phyloP scores from a whole-genome alignment of 179 eudicot species.

The Spinacia oleracea region DNA sequence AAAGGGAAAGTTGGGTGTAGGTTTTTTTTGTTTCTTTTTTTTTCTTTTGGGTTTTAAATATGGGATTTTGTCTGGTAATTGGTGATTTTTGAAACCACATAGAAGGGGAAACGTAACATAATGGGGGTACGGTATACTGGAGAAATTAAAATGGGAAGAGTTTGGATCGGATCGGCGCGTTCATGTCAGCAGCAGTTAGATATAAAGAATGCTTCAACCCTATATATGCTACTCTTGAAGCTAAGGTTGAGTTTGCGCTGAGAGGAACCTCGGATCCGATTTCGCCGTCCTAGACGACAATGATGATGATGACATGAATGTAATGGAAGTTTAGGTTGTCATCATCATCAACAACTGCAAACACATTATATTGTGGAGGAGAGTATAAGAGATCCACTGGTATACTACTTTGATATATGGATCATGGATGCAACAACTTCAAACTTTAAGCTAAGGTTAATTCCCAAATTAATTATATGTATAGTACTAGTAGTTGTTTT shows the following conservation, averaged over 20 bases:
- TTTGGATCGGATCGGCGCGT: constrained; percentile 72
- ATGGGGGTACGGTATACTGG: not conserved
- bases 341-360: constrained; percentile 19
- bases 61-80: constrained; percentile 5
- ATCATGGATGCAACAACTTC: too few relatives aligned
- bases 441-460: not conserved
- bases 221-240: too few relatives aligned
- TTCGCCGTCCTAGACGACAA: constrained; percentile 33
- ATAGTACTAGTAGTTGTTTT: constrained; percentile 17
- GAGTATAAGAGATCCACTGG: constrained; percentile 7
- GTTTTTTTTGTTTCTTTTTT: constrained; percentile 3
- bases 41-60: not conserved
- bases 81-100: constrained; percentile 24
- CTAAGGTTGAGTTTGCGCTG: constrained; percentile 55
- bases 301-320: not conserved
- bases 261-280: constrained; percentile 93
- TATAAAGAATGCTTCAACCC: not conserved
- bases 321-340: not conserved
- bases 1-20: not conserved
- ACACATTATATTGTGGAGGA: constrained; percentile 1
- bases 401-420: constrained; percentile 4
- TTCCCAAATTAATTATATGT: constrained; percentile 17
- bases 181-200: constrained; percentile 77
- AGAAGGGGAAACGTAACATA: constrained; percentile 8
- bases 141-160: not conserved